Conservation (phyloP, 306 rosid genomes). For the Dicorynia guianensis region DNA sequence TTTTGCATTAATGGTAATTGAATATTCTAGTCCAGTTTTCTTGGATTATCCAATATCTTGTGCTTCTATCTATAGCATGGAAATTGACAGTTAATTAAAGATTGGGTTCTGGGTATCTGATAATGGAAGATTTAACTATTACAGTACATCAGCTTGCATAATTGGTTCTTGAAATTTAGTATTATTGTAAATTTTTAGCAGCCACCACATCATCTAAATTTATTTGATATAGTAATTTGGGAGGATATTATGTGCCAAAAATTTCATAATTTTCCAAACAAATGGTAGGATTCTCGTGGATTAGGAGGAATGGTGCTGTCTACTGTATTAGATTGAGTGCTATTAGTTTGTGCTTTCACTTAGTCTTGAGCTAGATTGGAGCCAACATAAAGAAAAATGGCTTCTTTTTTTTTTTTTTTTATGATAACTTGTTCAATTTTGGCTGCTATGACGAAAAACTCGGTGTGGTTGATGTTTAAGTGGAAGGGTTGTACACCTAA, state of each 20-base stretch:
- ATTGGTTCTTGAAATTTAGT: neutral
- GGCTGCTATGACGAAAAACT: neutral
- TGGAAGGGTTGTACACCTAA: neutral
- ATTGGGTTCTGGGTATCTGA: conserved; percentile 25
- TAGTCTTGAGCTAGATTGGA: conserved; percentile 12
- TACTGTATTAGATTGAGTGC: neutral
- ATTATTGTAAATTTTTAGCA: conserved; percentile 21
- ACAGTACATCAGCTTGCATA: conserved; percentile 1
- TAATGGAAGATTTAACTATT: conserved; percentile 1
- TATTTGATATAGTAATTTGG: neutral
- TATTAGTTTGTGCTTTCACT: conserved; percentile 1
- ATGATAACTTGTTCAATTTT: neutral
- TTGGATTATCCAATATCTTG: conserved; percentile 6
- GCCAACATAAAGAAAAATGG: conserved; percentile 18
- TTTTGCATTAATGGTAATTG: conserved; percentile 29
- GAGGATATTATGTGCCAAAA: neutral
- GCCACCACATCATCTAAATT: neutral
- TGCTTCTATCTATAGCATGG: conserved; percentile 34
- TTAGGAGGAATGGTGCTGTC: neutral
- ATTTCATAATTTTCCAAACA: neutral
- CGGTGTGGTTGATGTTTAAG: conserved; percentile 1
- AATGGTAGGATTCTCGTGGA: neutral
- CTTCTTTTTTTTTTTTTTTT: neutral
- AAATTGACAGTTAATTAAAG: neutral
- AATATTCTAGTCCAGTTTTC: conserved; percentile 21